Base-by-base conservation (phyloP, 2,329 filamentous ascomycete species). In the Xylaria sp. region DNA sequence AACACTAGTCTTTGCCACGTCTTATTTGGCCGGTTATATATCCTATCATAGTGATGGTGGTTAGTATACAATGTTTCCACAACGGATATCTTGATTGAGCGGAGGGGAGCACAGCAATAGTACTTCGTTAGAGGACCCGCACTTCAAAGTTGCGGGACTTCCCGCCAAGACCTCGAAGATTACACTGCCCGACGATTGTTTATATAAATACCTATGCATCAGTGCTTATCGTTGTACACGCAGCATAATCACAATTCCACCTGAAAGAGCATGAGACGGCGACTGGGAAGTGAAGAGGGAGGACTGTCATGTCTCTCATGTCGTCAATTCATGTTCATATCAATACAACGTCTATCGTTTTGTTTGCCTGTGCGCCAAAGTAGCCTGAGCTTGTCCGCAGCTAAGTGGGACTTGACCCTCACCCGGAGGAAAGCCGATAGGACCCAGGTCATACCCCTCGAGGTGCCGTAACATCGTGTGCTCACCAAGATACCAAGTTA, bases 361-460 rank as follows among this genome's bases (percentile, higher is more conserved):
- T 25, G 54, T 39, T 55, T 44, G 28, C 46, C 63, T 50, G 31
- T 65, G 54, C 63, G 68, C 65, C 67, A 62, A 68, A 70, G 48
- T 57, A 70, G 56, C 57, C 65, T 63, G 70, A 50, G 55, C 65
- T 52, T 61, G 41, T 3, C 61, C 50, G 34, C 46, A 64, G 50
- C 67, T 66, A 70, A 68, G 65, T 70, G 63, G 63, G 63, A 70
- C 67, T 70, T 51, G 67, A 63, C 55, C 68, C 66, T 60, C 56
- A 54, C 20, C 37, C 52, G 58, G 54, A 64, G 58, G 56, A 12
- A 25, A 65, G 51, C 52, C 51, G 68, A 63, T 52, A 63, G 58
- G 61, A 56, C 61, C 34, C 37, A 62, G 31, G 20, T 60, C 23
- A 51, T 69, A 50, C 58, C 70, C 59, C 57, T 55, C 34, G 1